These are phyloP conservation scores for Aspergillus pseudotamarii DNA, from an alignment of 2,329 filamentous ascomycete species.

Conservation along the genomic window DNA sequence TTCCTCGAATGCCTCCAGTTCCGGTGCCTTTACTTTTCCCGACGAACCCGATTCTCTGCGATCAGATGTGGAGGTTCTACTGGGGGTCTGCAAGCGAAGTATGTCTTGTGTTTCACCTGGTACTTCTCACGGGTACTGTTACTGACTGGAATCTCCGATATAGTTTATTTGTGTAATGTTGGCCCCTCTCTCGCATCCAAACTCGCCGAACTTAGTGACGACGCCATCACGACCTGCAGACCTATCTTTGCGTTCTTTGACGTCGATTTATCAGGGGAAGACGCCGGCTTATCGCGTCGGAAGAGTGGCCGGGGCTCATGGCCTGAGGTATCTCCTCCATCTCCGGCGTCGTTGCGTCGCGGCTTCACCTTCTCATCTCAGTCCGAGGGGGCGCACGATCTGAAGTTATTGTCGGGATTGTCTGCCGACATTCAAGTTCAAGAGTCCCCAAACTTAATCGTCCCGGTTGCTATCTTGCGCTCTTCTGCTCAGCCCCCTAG, in stretches of 20 bases:
- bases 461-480: slow-evolving; percentile 53
- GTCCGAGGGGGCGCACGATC: slow-evolving; percentile 51
- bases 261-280: slow-evolving; percentile 46
- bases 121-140: slow-evolving; percentile 13
- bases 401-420: slow-evolving; percentile 52
- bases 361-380: slow-evolving; percentile 48
- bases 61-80: slow-evolving; percentile 52
- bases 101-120: slow-evolving; percentile 26
- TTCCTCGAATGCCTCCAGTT: slow-evolving; percentile 25
- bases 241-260: slow-evolving; percentile 61
- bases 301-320: slow-evolving; percentile 34
- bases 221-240: slow-evolving; percentile 48
- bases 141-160: slow-evolving; percentile 17
- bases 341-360: slow-evolving; percentile 36
- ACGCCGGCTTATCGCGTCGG: slow-evolving; percentile 37
- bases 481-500: slow-evolving; percentile 23
- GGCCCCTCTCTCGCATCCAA: slow-evolving; percentile 57
- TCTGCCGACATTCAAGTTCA: slow-evolving; percentile 54
- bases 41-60: slow-evolving; percentile 50
- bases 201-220: slow-evolving; percentile 55
- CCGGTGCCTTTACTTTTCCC: slow-evolving; percentile 31
- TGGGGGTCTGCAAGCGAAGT: slow-evolving; percentile 59
- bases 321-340: slow-evolving; percentile 34
- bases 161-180: slow-evolving; percentile 58
- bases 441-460: slow-evolving; percentile 51